Evolutionary conservation across 306 rosid species (phyloP).

Genomic region (Luffa acutangula): DNA sequence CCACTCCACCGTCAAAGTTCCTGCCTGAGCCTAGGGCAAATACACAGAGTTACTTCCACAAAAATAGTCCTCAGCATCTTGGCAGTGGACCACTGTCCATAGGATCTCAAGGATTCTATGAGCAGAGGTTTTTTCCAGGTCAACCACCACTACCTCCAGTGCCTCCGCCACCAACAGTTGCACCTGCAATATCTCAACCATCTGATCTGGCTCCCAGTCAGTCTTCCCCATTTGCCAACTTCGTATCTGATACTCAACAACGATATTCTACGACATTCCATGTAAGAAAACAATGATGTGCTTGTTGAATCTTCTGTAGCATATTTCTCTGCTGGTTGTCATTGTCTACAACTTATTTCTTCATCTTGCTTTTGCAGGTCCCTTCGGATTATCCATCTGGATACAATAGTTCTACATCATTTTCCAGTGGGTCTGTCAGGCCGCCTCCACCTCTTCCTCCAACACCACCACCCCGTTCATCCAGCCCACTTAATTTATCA

Average conservation of each 20-base stretch:
- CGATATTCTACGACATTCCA: conserved; percentile 37
- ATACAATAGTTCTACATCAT: conserved; percentile 40
- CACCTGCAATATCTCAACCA: conserved; percentile 46
- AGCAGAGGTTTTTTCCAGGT: conserved; percentile 58
- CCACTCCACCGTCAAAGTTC: conserved; percentile 44
- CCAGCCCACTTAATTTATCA: conserved; percentile 54
- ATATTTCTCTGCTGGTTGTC: conserved; percentile 12
- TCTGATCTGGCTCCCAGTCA: conserved; percentile 52
- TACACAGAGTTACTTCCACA: conserved; percentile 45
- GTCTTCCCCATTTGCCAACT: conserved; percentile 45
- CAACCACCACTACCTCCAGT: conserved; percentile 96
- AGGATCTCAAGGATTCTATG: conserved; percentile 71
- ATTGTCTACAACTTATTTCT: conserved; percentile 7
- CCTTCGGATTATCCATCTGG: conserved; percentile 58
- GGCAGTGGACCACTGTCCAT: conserved; percentile 41
- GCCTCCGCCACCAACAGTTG: conserved; percentile 76
- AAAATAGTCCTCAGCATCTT: conserved; percentile 58
- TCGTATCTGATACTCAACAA: conserved; percentile 52
- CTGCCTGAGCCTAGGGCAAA: conserved; percentile 48
- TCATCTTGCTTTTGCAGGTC: conserved; percentile 36
- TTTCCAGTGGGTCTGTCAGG: conserved; percentile 63
- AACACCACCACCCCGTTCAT: conserved; percentile 81
- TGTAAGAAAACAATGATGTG: conserved; percentile 21
- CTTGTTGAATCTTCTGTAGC: conserved; percentile 7
- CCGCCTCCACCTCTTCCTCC: conserved; percentile 96